Conservation (phyloP, 768 basidiomycete species). For the Tricholoma sp. region DNA sequence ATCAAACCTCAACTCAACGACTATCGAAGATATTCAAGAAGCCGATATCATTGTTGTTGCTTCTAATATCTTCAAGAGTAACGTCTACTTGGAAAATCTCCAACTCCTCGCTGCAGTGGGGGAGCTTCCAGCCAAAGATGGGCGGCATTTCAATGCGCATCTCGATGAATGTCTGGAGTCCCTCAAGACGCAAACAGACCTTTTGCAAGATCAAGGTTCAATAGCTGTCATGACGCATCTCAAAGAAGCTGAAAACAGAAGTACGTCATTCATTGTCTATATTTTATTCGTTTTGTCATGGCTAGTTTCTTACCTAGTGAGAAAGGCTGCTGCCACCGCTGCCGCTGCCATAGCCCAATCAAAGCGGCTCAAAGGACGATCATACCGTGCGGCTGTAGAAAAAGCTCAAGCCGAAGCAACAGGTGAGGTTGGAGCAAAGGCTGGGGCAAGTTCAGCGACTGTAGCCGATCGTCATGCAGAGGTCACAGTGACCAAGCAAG, state of each 20-base stretch:
- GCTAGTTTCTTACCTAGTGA: slow-evolving; percentile 28
- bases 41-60: slow-evolving; percentile 88
- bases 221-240: slow-evolving; percentile 60
- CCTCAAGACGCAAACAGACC: slow-evolving; percentile 62
- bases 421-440: slow-evolving; percentile 3
- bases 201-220: slow-evolving; percentile 61
- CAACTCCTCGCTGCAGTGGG: slow-evolving; percentile 65
- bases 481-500: slow-evolving; percentile 6
- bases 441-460: slow-evolving; percentile 6
- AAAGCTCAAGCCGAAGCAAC: slow-evolving; percentile 26
- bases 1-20: slow-evolving; percentile 63
- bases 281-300: background rate
- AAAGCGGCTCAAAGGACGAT: slow-evolving; percentile 74
- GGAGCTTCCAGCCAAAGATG: slow-evolving; percentile 68
- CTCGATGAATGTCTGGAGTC: slow-evolving; percentile 57
- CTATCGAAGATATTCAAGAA: slow-evolving; percentile 67
- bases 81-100: slow-evolving; percentile 72
- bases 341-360: slow-evolving; percentile 37
- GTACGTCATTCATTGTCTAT: slow-evolving; percentile 33
- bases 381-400: slow-evolving; percentile 59
- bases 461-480: slow-evolving; percentile 11
- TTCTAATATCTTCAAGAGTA: slow-evolving; percentile 79
- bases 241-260: slow-evolving; percentile 50
- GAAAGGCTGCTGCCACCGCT: slow-evolving; percentile 44
- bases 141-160: slow-evolving; percentile 86